Evolutionary conservation across 2,329 filamentous ascomycete species (phyloP).

Genomic region (Myriosclerotinia curreyana): DNA sequence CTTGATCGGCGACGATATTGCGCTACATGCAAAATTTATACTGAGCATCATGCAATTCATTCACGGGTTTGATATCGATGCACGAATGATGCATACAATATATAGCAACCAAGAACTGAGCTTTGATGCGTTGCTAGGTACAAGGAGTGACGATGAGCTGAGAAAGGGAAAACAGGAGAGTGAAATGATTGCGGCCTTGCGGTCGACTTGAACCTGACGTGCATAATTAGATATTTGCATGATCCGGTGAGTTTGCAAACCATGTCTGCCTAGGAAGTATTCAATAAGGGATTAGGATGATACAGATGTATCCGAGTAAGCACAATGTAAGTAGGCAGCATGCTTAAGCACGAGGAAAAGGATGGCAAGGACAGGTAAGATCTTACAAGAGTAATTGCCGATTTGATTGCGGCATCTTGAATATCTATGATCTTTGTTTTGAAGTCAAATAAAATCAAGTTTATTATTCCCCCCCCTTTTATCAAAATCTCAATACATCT

Average conservation of each 20-base stretch:
- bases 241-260: background rate
- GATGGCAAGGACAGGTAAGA: background rate
- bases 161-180: background rate
- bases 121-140: background rate
- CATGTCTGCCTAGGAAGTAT: background rate
- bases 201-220: too few relatives aligned
- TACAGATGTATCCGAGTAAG: background rate
- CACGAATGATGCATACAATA: background rate
- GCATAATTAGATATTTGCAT: background rate
- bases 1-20: background rate
- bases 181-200: background rate
- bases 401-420: background rate
- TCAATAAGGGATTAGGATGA: background rate
- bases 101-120: background rate
- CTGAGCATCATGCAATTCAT: background rate
- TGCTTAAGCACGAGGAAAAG: background rate
- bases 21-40: background rate
- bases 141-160: background rate
- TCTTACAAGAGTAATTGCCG: background rate
- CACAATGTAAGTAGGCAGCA: background rate
- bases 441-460: conserved; percentile 1
- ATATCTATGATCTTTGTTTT: background rate
- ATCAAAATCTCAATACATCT: background rate
- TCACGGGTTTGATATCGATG: background rate
- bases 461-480: background rate